phyloP scores from a whole-genome alignment of 352 stramenopile genomes.

The Phytopythium helicoides region DNA sequence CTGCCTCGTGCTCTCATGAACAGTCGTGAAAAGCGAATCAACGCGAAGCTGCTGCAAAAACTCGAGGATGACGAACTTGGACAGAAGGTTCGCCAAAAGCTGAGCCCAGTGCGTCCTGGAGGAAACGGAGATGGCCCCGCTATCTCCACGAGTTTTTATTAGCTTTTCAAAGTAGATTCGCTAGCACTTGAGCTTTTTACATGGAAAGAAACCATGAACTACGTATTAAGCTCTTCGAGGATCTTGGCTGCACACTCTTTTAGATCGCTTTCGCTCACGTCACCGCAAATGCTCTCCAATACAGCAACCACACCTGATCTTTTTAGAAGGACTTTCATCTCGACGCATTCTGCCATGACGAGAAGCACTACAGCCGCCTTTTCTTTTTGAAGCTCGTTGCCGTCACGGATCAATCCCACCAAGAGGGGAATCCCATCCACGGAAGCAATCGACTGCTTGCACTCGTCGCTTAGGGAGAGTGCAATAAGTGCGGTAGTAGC shows the following conservation, averaged over 20 bases:
- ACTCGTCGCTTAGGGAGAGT: background rate
- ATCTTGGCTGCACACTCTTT: too few species aligned
- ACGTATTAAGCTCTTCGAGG: too few species aligned
- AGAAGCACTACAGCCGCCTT: background rate
- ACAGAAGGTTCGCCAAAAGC: slow-evolving; percentile 58
- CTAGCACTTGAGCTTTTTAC: too few species aligned
- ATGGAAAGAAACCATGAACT: background rate
- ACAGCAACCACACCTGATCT: too few species aligned
- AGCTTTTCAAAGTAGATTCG: background rate
- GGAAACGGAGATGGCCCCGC: slow-evolving; percentile 19
- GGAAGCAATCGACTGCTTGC: background rate
- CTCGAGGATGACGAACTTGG: slow-evolving; percentile 51
- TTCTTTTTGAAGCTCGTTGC: too few species aligned
- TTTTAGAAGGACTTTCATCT: too few species aligned
- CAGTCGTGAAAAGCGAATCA: slow-evolving; percentile 53
- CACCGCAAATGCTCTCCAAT: too few species aligned
- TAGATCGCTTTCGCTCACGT: too few species aligned
- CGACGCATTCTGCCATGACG: too few species aligned
- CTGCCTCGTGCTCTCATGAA: slow-evolving; percentile 66
- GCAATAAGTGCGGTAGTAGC: background rate
- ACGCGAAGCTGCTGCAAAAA: slow-evolving; percentile 67
- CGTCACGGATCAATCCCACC: too few species aligned
- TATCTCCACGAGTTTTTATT: slow-evolving; percentile 61
- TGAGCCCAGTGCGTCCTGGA: slow-evolving; percentile 58
- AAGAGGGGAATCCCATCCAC: too few species aligned